Conservation (phyloP, 2,329 filamentous ascomycete species). For the Achaetomium macrosporum region DNA sequence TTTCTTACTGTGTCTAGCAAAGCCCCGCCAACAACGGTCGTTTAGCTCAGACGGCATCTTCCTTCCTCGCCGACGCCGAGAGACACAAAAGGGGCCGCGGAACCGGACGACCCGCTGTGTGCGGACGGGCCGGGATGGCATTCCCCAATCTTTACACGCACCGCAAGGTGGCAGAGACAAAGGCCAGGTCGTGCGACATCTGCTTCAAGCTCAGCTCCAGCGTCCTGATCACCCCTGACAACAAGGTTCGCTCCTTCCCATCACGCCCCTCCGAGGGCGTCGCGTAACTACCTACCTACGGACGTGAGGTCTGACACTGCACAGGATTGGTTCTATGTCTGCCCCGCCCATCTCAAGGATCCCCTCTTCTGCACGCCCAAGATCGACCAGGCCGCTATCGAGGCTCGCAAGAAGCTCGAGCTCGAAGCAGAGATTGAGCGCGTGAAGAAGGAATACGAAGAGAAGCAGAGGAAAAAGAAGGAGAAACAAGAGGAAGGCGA, state of each 20-base stretch:
- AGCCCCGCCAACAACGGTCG: no score
- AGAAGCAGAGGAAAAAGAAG: constrained; percentile 62
- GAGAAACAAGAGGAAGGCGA: constrained; percentile 59
- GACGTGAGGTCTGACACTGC: background rate
- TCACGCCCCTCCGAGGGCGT: background rate
- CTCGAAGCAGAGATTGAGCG: constrained; percentile 58
- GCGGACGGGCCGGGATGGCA: constrained; percentile 34
- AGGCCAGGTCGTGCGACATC: constrained; percentile 78
- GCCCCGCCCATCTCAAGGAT: constrained; percentile 76
- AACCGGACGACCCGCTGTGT: no score
- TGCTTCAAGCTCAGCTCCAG: constrained; percentile 86
- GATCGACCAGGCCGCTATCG: constrained; percentile 60
- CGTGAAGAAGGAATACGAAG: constrained; percentile 71
- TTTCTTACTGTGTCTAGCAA: no score
- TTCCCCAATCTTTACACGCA: constrained; percentile 79
- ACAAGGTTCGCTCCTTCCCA: constrained; percentile 57
- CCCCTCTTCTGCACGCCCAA: constrained; percentile 71
- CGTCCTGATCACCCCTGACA: constrained; percentile 83
- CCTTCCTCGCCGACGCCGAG: no score
- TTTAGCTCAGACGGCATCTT: no score
- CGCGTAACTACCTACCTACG: background rate
- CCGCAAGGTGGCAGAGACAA: constrained; percentile 78
- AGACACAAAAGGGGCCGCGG: no score
- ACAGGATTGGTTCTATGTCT: constrained; percentile 87
- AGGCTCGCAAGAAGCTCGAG: constrained; percentile 61